Evolutionary conservation across 75 land plant species (phyloP).

Genomic region (Selaginella moellendorffii): DNA sequence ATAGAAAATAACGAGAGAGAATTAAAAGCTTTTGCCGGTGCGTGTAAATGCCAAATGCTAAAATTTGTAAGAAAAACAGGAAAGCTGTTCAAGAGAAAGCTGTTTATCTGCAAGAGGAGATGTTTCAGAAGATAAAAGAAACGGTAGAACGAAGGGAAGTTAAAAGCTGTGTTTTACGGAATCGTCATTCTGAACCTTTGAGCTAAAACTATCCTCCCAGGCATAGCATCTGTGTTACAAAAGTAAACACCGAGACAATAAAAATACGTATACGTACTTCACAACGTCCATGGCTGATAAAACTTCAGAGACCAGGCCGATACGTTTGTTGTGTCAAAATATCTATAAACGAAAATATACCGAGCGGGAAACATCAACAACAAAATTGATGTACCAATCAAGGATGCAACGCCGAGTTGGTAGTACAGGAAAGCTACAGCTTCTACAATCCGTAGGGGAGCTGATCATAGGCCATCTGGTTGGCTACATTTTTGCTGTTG

Average conservation of each 20-base stretch:
- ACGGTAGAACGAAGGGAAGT: conserved; percentile 55
- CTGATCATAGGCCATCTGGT: conserved; percentile 13
- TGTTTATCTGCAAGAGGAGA: conserved; percentile 45
- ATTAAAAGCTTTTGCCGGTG: conserved; percentile 89
- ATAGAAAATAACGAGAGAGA: conserved; percentile 93
- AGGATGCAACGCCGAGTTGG: conserved; percentile 11
- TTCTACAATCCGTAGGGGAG: conserved; percentile 17
- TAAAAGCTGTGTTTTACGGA: conserved; percentile 62
- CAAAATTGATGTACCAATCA: conserved; percentile 12
- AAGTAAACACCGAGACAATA: neutral
- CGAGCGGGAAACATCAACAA: conserved; percentile 11
- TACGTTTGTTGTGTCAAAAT: no score
- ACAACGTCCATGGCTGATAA: conserved; percentile 95
- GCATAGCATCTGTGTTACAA: conserved; percentile 61
- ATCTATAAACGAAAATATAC: no score
- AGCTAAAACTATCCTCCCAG: conserved; percentile 82
- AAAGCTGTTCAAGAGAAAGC: conserved; percentile 70
- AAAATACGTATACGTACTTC: conserved; percentile 36
- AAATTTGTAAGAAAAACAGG: conserved; percentile 74
- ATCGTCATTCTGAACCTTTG: conserved; percentile 77
- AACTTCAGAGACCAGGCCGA: conserved; percentile 87
- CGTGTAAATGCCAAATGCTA: conserved; percentile 77
- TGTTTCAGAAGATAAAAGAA: neutral
- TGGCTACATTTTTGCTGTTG: conserved; percentile 14
- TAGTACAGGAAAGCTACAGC: conserved; percentile 7